Evolutionary conservation across 805 yeast genomes (phyloP).

Genomic region (Brettanomyces naardenensis): DNA sequence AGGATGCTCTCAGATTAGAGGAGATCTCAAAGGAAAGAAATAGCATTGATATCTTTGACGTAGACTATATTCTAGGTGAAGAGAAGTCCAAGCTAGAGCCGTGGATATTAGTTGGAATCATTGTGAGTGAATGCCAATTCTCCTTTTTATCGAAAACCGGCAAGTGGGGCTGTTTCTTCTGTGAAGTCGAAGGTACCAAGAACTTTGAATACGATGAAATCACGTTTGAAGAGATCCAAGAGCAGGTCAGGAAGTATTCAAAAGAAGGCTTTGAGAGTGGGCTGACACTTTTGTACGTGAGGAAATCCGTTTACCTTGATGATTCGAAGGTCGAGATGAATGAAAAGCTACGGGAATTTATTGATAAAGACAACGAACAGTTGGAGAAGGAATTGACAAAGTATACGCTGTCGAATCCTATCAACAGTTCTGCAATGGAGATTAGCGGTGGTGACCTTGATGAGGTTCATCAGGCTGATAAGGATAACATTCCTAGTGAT

Average conservation of each 20-base stretch:
- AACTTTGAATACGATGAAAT: slow-evolving; percentile 16
- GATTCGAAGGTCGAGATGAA: slow-evolving; percentile 12
- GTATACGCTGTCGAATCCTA: neutral
- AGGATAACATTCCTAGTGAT: no score
- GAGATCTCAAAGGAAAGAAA: slow-evolving; percentile 10
- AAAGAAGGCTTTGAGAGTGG: slow-evolving; percentile 21
- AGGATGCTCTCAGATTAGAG: slow-evolving; percentile 11
- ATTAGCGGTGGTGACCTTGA: neutral
- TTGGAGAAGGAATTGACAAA: slow-evolving; percentile 13
- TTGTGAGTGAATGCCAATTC: slow-evolving; percentile 25
- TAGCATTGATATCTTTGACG: slow-evolving; percentile 19
- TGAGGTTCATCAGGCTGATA: neutral
- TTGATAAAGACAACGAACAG: slow-evolving; percentile 23
- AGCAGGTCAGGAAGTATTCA: slow-evolving; percentile 15
- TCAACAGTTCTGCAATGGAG: neutral
- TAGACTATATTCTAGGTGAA: slow-evolving; percentile 18
- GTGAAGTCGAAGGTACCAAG: slow-evolving; percentile 20
- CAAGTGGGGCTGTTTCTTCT: slow-evolving; percentile 26
- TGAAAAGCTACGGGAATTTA: slow-evolving; percentile 21
- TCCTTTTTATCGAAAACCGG: slow-evolving; percentile 15
- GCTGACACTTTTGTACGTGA: slow-evolving; percentile 28
- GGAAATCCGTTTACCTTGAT: slow-evolving; percentile 16
- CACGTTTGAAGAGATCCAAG: slow-evolving; percentile 21
- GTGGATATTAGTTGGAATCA: slow-evolving; percentile 30
- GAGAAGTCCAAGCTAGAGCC: slow-evolving; percentile 24